Evolutionary conservation across 805 yeast genomes (phyloP), one percentile per base, ranked within the genome.

Genomic region (Sugiyamaella mastotermitis): DNA sequence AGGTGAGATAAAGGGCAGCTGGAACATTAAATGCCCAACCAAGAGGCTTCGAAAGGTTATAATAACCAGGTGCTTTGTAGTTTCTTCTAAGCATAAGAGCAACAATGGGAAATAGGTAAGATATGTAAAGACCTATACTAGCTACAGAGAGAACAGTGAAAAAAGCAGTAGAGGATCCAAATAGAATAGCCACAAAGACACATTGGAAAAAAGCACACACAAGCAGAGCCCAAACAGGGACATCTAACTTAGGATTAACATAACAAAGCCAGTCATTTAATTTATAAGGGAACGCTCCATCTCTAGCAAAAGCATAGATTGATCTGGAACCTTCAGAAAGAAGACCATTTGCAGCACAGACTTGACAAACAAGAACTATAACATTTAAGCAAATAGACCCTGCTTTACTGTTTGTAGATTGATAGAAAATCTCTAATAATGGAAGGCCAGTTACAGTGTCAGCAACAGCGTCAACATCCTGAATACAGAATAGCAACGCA

Each of bases 281-380:
- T 7, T 13, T 22, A 20, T 16, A 25, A 3, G 44, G 44, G 58
- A 78, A 73, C 46, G 77, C 66, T 11, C 76, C 74, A 56, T 78
- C 83, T 57, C 83, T 63, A 2, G 83, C 71, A 56, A 76, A 78
- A 2, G 83, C 75, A 49, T 63, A 78, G 10, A 78, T 68, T 26
- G 76, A 80, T 52, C 83, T 62, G 7, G 80, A 75, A 69, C 33
- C 69, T 53, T 45, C 55, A 14, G 51, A 40, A 23, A 42, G 18
- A 29, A 44, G 28, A 10, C 42, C 38, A 29, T 33, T 43, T 13
- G 41, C 29, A 11, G 45, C 54, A 30, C 38, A 35, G 31, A 47
- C 33, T 33, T 44, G 48, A 42, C 47, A 46, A 23, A 51, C 33
- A 33, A 46, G 11, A 20, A 53, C 43, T 33, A 48, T 32, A n/a